Percentiles rank a stretch among this genome's conserved stretches.
phyloP scores from a whole-genome alignment of 164 flowering plant genomes.

The Chimonanthus salicifolius region DNA sequence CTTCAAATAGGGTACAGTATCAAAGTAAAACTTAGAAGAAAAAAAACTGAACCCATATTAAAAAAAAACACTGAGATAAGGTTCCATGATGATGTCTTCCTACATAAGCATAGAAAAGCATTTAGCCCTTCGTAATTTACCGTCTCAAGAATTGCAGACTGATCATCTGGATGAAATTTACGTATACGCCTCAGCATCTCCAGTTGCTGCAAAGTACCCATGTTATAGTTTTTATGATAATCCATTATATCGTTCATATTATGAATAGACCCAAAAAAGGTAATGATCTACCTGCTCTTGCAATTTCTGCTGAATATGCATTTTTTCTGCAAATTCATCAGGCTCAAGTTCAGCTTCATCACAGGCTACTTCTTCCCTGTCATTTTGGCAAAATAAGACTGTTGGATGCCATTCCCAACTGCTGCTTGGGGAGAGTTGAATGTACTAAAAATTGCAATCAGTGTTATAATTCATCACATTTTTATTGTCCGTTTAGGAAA shows the following conservation, averaged over 20 bases:
- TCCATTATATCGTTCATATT: not conserved
- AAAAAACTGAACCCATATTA: too few relatives aligned
- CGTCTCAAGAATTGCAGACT: slow-evolving; percentile 72
- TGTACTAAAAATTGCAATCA: not conserved
- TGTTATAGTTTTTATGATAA: not conserved
- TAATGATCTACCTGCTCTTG: slow-evolving; percentile 53
- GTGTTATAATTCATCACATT: not conserved
- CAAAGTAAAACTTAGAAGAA: too few relatives aligned
- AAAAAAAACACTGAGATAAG: too few relatives aligned
- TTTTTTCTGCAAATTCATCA: slow-evolving; percentile 63
- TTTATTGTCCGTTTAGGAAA: too few relatives aligned
- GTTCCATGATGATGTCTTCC: too few relatives aligned
- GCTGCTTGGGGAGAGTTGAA: not conserved
- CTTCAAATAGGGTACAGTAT: too few relatives aligned
- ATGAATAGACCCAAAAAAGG: not conserved
- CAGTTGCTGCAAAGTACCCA: slow-evolving; percentile 54
- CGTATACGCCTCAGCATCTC: slow-evolving; percentile 90
- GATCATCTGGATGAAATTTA: slow-evolving; percentile 63
- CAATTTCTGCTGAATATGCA: slow-evolving; percentile 43
- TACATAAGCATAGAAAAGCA: not conserved
- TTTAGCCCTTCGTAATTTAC: slow-evolving; percentile 21
- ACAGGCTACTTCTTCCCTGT: slow-evolving; percentile 89
- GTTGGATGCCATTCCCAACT: not conserved
- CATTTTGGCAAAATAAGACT: slow-evolving; percentile 5
- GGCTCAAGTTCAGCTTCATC: slow-evolving; percentile 92